Conservation (phyloP, 1,284 basidiomycete species). For the Leccinum angustisporum region DNA sequence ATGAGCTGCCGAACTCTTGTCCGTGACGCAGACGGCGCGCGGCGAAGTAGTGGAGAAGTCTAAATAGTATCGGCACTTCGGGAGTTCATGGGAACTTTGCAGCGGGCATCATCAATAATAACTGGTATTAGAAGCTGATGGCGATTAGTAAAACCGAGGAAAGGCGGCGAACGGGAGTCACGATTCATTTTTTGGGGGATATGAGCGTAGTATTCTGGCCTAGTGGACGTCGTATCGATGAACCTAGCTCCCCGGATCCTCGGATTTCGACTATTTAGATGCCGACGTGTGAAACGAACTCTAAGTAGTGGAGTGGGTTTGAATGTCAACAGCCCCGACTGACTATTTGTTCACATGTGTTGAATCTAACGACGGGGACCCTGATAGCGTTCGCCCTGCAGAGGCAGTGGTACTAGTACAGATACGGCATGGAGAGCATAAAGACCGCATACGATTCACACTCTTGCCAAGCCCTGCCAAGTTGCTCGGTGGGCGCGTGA, state of each 20-base stretch:
- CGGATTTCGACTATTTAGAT: neutral
- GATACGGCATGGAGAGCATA: neutral
- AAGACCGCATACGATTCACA: neutral
- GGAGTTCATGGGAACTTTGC: neutral
- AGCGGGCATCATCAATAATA: neutral
- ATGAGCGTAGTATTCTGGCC: neutral
- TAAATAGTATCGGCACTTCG: neutral
- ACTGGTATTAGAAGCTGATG: neutral
- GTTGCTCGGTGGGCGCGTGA: too few relatives aligned
- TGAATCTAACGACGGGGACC: neutral
- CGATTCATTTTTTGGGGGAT: neutral
- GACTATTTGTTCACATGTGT: neutral
- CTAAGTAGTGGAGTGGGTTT: neutral
- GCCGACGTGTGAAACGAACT: neutral
- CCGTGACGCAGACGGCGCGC: neutral
- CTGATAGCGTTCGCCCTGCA: neutral
- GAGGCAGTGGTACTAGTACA: neutral
- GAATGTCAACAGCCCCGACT: neutral
- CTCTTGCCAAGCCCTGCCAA: neutral
- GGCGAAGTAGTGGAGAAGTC: neutral
- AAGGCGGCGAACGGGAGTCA: neutral
- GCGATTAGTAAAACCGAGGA: neutral
- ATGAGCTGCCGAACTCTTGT: neutral
- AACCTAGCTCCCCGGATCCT: neutral
- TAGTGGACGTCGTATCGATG: neutral